Evolutionary conservation across 176 grass and related monocot genomes (phyloP).

Genomic region (Stipa capillata): DNA sequence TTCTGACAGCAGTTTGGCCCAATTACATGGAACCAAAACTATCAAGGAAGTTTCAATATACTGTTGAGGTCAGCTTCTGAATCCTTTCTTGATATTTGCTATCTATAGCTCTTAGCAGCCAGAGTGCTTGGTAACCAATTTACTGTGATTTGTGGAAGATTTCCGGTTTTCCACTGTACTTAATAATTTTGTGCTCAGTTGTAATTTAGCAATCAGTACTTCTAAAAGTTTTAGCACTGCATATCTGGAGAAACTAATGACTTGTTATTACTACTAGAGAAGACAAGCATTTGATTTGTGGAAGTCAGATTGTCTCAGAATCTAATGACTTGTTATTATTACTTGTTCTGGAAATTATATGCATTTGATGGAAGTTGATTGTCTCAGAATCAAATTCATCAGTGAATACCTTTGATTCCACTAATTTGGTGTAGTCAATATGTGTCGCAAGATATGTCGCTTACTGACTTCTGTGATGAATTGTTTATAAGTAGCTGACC

Average conservation of each 20-base stretch:
- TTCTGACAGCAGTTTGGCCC: conserved; percentile 84
- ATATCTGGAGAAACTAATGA: background rate
- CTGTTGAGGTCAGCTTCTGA: conserved; percentile 72
- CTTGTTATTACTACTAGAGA: too few species aligned
- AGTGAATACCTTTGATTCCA: background rate
- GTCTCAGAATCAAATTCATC: background rate
- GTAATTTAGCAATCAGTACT: background rate
- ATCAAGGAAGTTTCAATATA: conserved; percentile 56
- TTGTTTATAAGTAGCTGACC: conserved; percentile 13
- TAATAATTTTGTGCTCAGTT: background rate
- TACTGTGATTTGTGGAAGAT: too few species aligned
- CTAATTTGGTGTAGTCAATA: background rate
- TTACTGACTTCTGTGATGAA: background rate
- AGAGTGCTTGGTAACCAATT: background rate
- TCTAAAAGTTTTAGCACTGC: background rate
- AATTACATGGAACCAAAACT: conserved; percentile 98
- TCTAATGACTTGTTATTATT: too few species aligned
- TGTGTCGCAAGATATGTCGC: background rate
- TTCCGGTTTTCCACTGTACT: too few species aligned
- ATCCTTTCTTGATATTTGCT: background rate
- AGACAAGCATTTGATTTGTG: too few species aligned
- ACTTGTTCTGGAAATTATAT: background rate
- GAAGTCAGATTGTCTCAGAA: too few species aligned
- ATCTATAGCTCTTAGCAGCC: background rate
- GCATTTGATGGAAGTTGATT: conserved; percentile 5